Conservation (phyloP, 306 rosid species). For the Cicer cuneatum region DNA sequence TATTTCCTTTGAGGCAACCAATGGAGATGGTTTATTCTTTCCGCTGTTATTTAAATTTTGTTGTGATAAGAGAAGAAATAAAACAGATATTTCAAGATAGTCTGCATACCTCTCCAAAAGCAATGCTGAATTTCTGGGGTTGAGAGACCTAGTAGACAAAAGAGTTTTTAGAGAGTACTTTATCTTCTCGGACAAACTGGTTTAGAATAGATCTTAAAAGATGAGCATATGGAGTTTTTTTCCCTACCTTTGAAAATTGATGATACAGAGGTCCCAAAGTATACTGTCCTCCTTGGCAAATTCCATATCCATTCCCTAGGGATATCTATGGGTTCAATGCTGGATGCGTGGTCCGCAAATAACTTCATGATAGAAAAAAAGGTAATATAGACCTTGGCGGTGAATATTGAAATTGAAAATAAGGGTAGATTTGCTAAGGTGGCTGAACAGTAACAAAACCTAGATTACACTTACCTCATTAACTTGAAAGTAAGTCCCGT, state of each 20-base stretch:
- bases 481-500: constrained; percentile 94
- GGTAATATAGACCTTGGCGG: constrained; percentile 38
- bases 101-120: constrained; percentile 95
- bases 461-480: constrained; percentile 67
- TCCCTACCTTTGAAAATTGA: constrained; percentile 73
- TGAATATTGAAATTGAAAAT: constrained; percentile 38
- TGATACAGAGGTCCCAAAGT: constrained; percentile 87
- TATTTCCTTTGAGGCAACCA: constrained; percentile 24
- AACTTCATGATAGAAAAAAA: constrained; percentile 57
- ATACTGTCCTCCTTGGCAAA: constrained; percentile 78
- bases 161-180: constrained; percentile 42
- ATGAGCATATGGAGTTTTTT: constrained; percentile 27
- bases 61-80: constrained; percentile 29
- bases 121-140: constrained; percentile 85
- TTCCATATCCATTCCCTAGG: constrained; percentile 93
- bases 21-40: constrained; percentile 19
- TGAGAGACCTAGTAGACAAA: constrained; percentile 65
- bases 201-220: constrained; percentile 38
- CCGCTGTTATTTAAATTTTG: constrained; percentile 20
- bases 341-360: constrained; percentile 85
- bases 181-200: constrained; percentile 11
- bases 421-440: constrained; percentile 35
- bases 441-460: constrained; percentile 17
- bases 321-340: constrained; percentile 69
- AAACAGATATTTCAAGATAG: constrained; percentile 28